Evolutionary conservation across 2,329 filamentous ascomycete genomes (phyloP).

Genomic region (Penicillium capsulatum): DNA sequence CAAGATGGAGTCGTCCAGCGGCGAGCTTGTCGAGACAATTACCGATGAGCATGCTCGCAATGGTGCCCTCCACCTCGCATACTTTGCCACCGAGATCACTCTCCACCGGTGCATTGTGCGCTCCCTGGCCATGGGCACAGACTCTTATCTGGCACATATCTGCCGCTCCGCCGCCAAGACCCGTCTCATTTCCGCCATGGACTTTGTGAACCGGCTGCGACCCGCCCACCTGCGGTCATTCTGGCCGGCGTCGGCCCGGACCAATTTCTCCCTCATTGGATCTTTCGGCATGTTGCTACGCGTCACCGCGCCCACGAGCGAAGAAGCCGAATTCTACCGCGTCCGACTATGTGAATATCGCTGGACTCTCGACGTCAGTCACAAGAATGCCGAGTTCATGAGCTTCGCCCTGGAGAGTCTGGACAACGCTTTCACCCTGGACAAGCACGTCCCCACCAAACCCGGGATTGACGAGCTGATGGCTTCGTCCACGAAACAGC

Average conservation of each 20-base stretch:
- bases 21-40: conserved; percentile 44
- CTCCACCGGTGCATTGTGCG: conserved; percentile 88
- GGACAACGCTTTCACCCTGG: conserved; percentile 64
- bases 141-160: conserved; percentile 83
- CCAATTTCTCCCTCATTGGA: conserved; percentile 88
- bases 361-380: conserved; percentile 87
- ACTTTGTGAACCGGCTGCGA: conserved; percentile 89
- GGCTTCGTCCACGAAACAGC: conserved; percentile 28
- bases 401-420: conserved; percentile 72
- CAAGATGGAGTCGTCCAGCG: conserved; percentile 46
- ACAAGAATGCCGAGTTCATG: conserved; percentile 58
- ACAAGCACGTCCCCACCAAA: conserved; percentile 68
- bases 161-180: conserved; percentile 92
- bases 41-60: conserved; percentile 41
- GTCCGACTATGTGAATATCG: conserved; percentile 81
- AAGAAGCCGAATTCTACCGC: conserved; percentile 91
- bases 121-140: conserved; percentile 60
- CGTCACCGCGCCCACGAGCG: conserved; percentile 78
- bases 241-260: conserved; percentile 58
- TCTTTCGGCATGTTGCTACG: conserved; percentile 88
- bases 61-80: conserved; percentile 81
- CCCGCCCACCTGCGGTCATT: conserved; percentile 83
- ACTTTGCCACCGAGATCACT: conserved; percentile 91
- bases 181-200: conserved; percentile 90
- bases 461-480: conserved; percentile 53